phyloP scores from a whole-genome alignment of 2,329 filamentous ascomycete species.

The Cytospora piceicola region DNA sequence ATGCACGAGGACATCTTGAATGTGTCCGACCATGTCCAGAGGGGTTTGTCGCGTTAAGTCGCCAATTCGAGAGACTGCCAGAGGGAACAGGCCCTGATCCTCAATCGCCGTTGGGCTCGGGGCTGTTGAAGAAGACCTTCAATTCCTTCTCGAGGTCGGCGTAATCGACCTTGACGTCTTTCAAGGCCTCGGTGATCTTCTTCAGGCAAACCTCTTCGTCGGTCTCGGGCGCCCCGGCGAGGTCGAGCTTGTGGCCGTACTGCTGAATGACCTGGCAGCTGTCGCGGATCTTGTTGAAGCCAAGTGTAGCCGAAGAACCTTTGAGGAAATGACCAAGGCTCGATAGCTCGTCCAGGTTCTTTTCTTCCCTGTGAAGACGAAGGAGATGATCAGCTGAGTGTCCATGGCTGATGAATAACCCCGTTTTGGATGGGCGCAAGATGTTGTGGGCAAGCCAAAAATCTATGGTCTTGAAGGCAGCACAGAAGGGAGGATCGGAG shows the following conservation, averaged over 20 bases:
- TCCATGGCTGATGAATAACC: neutral
- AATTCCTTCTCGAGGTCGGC: conserved; percentile 72
- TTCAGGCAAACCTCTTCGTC: conserved; percentile 71
- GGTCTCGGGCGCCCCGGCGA: conserved; percentile 69
- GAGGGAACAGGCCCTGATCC: neutral
- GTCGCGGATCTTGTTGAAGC: conserved; percentile 87
- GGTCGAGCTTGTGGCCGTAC: conserved; percentile 81
- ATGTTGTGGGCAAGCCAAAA: neutral
- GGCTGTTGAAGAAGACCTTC: conserved; percentile 65
- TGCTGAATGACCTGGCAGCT: conserved; percentile 97
- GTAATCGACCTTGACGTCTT: conserved; percentile 76
- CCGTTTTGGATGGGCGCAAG: neutral
- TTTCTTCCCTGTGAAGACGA: conserved; percentile 56
- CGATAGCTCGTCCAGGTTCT: conserved; percentile 76
- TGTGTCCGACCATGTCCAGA: neutral
- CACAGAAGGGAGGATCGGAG: conserved; percentile 31
- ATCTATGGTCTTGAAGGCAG: neutral
- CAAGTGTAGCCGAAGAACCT: conserved; percentile 92
- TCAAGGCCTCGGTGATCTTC: conserved; percentile 71
- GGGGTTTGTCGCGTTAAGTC: conserved; percentile 2
- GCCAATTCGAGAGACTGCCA: conserved; percentile 1
- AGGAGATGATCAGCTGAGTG: neutral
- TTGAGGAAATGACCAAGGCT: conserved; percentile 94
- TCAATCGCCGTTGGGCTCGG: conserved; percentile 31
- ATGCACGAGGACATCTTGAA: conserved; percentile 5